These are phyloP conservation scores for Mycena sanguinolenta DNA, from an alignment of 768 basidiomycete genomes.

Conservation along the genomic window DNA sequence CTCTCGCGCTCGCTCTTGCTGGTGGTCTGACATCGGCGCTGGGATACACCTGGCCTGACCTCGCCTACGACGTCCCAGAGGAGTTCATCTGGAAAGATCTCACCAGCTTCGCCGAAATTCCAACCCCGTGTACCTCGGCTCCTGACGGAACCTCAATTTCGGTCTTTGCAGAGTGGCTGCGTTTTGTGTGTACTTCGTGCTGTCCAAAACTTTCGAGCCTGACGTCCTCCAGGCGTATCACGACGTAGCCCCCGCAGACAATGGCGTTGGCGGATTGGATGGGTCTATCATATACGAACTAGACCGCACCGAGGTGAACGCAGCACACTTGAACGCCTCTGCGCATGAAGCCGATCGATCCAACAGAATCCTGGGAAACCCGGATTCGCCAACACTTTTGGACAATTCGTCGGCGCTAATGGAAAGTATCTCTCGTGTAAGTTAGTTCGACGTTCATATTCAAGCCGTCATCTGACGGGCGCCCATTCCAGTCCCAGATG, in stretches of 20 bases:
- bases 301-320: slow-evolving; percentile 20
- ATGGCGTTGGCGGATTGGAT: slow-evolving; percentile 23
- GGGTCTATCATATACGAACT: slow-evolving; percentile 25
- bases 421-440: slow-evolving; percentile 20
- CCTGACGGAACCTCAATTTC: slow-evolving; percentile 25
- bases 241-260: slow-evolving; percentile 23
- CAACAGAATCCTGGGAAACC: slow-evolving; percentile 3
- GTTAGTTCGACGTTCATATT: neutral
- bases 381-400: slow-evolving; percentile 16
- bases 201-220: neutral
- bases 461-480: neutral
- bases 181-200: slow-evolving; percentile 5
- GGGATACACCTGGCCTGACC: slow-evolving; percentile 13
- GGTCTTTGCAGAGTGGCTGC: slow-evolving; percentile 27
- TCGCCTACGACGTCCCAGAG: slow-evolving; percentile 23
- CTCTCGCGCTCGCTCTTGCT: too few species aligned
- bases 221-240: slow-evolving; percentile 21
- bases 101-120: slow-evolving; percentile 21
- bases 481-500: slow-evolving; percentile 18
- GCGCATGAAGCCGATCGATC: too few species aligned
- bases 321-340: neutral
- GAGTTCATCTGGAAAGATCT: slow-evolving; percentile 27
- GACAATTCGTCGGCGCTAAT: slow-evolving; percentile 19
- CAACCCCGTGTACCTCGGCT: slow-evolving; percentile 15
- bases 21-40: too few species aligned